Percentiles rank a stretch among this genome's conserved stretches.
Evolutionary conservation across 345 rosid genomes (phyloP).

Genomic region (Eucalyptus brandiana): DNA sequence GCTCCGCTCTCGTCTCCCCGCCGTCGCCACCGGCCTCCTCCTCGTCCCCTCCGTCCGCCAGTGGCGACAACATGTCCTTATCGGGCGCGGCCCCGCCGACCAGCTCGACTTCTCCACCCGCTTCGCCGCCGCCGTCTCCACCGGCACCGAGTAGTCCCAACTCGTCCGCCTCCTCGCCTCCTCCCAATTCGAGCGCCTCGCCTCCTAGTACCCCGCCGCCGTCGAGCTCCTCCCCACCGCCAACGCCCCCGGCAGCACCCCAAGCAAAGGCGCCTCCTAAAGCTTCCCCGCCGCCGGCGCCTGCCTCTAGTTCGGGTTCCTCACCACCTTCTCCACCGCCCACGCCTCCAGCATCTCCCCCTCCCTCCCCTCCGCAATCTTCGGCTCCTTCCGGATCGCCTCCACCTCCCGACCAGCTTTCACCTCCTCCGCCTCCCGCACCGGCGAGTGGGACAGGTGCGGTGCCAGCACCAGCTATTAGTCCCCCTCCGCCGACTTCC

Average conservation of each 20-base stretch:
- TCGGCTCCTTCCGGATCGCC: neutral
- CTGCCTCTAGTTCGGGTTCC: neutral
- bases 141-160: neutral
- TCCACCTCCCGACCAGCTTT: neutral
- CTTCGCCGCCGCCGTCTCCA: neutral
- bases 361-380: slow-evolving; percentile 1
- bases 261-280: neutral
- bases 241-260: neutral
- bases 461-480: neutral
- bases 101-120: neutral
- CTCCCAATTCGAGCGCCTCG: neutral
- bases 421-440: slow-evolving; percentile 4
- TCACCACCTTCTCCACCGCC: neutral
- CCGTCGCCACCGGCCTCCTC: neutral
- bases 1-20: neutral
- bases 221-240: neutral
- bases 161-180: neutral
- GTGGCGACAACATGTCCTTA: neutral
- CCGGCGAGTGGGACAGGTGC: neutral
- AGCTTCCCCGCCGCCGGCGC: slow-evolving; percentile 6
- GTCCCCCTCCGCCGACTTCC: neutral
- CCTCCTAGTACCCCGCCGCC: slow-evolving; percentile 5
- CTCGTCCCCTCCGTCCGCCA: neutral
- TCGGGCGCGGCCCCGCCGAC: neutral
- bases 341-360: neutral